These are phyloP conservation scores for Sclerotinia trifoliorum DNA, from an alignment of 2,329 filamentous ascomycete genomes.

Conservation along the genomic window DNA sequence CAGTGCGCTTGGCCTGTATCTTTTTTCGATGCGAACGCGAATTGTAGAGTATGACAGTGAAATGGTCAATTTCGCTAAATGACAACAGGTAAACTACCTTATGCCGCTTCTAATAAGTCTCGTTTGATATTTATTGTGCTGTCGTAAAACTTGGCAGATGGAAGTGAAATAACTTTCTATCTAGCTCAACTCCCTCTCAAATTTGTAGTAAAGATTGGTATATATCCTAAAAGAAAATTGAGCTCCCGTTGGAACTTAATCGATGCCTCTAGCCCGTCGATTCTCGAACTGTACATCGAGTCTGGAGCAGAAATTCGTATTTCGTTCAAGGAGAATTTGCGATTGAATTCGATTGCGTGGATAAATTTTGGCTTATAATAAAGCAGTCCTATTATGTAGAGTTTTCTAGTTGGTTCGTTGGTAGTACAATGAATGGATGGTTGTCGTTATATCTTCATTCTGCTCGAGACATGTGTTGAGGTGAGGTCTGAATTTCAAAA, in stretches of 20 bases:
- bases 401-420: neutral
- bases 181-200: conserved; percentile 21
- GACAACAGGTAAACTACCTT: conserved; percentile 2
- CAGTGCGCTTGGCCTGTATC: neutral
- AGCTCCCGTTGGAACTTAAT: conserved; percentile 33
- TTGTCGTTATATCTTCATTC: neutral
- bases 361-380: neutral
- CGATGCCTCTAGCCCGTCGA: conserved; percentile 26
- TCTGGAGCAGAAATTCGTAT: conserved; percentile 2
- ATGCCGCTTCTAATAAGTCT: neutral
- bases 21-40: neutral
- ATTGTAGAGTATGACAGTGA: neutral
- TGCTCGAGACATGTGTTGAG: neutral
- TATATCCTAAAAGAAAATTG: conserved; percentile 35
- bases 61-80: neutral
- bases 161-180: conserved; percentile 12
- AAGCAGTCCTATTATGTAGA: too few species aligned
- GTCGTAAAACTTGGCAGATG: neutral
- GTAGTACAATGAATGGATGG: neutral
- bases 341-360: neutral
- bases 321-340: neutral
- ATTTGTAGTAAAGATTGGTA: conserved; percentile 24
- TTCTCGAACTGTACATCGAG: conserved; percentile 29
- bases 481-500: neutral
- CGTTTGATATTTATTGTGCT: neutral